These are phyloP conservation scores for Phytopythium boreale DNA, from an alignment of 352 stramenopile species.

Conservation along the genomic window DNA sequence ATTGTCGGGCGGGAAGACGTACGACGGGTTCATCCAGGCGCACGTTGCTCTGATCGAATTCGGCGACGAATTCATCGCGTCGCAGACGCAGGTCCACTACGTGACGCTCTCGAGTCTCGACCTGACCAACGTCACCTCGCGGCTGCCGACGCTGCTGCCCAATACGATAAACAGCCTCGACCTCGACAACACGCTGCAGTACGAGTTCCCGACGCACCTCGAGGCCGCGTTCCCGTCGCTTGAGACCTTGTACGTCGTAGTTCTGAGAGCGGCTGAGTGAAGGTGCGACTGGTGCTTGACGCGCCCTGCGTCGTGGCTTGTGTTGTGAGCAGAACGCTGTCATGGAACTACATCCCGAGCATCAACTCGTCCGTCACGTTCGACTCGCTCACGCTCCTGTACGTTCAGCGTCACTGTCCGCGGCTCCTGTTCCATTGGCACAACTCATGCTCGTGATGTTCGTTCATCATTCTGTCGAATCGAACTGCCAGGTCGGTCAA, in stretches of 20 bases:
- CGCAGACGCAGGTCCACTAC: conserved; percentile 14
- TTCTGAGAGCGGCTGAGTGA: neutral
- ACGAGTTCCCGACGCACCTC: conserved; percentile 18
- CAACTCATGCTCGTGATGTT: neutral
- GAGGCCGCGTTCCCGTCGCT: conserved; percentile 14
- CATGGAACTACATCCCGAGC: conserved; percentile 17
- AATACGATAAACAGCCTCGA: conserved; percentile 17
- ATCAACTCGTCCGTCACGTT: conserved; percentile 19
- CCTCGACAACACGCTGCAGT: conserved; percentile 21
- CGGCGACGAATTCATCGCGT: conserved; percentile 16
- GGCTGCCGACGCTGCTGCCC: conserved; percentile 20
- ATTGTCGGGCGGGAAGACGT: conserved; percentile 14
- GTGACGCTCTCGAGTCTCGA: conserved; percentile 19
- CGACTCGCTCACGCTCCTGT: conserved; percentile 14
- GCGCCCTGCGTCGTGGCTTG: neutral
- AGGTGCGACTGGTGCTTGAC: neutral
- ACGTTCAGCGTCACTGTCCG: neutral
- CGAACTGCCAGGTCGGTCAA: conserved; percentile 4
- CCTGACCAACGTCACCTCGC: conserved; percentile 15
- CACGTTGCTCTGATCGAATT: conserved; percentile 21
- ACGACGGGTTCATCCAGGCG: conserved; percentile 14
- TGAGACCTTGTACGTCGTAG: conserved; percentile 13
- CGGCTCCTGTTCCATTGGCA: neutral
- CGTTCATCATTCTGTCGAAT: no score
- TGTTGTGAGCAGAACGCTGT: conserved; percentile 11